Percentiles rank a stretch among this genome's conserved stretches.
These are phyloP conservation scores for Suillus fuscotomentosus DNA, from an alignment of 768 basidiomycete species.

Conservation along the genomic window DNA sequence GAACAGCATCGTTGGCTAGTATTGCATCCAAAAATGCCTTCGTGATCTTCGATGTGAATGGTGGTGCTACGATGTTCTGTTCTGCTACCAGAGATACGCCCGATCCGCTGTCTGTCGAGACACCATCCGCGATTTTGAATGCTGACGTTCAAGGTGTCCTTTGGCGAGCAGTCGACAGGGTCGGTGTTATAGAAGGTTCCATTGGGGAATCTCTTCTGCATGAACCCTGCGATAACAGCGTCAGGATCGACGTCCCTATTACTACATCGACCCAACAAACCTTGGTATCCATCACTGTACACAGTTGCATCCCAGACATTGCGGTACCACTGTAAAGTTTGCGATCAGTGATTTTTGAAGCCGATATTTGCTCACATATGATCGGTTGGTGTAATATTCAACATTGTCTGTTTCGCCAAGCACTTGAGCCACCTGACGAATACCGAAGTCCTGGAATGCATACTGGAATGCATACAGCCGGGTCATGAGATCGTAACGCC, in stretches of 20 bases:
- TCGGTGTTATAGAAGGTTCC: slow-evolving; percentile 59
- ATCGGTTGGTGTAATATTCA: slow-evolving; percentile 56
- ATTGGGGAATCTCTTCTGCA: slow-evolving; percentile 61
- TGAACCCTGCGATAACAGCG: slow-evolving; percentile 46
- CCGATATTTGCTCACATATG: slow-evolving; percentile 41
- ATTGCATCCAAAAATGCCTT: no score
- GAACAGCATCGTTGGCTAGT: no score
- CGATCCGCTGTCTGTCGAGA: no score
- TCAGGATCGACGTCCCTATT: background rate
- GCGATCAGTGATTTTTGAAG: background rate
- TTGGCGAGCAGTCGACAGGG: slow-evolving; percentile 59
- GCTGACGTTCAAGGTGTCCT: no score
- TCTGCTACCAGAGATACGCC: no score
- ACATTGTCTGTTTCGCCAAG: slow-evolving; percentile 59
- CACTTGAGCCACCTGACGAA: slow-evolving; percentile 65
- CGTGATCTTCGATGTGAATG: no score
- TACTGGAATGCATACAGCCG: slow-evolving; percentile 39
- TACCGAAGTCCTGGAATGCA: slow-evolving; percentile 69
- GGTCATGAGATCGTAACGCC: background rate
- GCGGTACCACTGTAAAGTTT: slow-evolving; percentile 53
- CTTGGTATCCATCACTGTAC: slow-evolving; percentile 60
- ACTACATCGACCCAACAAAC: slow-evolving; percentile 26
- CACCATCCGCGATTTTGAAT: no score
- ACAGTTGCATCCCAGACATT: slow-evolving; percentile 65
- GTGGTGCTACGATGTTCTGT: no score